Conservation (phyloP, 2,329 filamentous ascomycete genomes). For the Penicillium paneum region DNA sequence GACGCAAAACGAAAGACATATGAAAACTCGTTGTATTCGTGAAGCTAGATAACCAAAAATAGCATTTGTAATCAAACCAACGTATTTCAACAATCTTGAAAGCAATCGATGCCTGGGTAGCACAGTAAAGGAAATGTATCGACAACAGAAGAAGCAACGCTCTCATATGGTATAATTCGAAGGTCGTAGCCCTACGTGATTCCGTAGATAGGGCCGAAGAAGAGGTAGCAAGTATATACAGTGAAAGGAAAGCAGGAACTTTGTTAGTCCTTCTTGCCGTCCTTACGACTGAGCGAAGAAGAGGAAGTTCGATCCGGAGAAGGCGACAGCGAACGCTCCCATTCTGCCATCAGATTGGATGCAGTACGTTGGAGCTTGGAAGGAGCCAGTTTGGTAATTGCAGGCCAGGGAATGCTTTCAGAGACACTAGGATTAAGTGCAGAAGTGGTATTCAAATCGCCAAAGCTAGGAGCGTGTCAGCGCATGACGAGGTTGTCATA, state of each 20-base stretch:
- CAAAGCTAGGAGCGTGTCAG: slow-evolving; percentile 36
- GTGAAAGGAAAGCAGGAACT: slow-evolving; percentile 11
- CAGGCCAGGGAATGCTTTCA: slow-evolving; percentile 60
- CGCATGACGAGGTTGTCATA: slow-evolving; percentile 29
- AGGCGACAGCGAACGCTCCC: slow-evolving; percentile 73
- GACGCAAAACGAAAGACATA: no score
- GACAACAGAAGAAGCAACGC: slow-evolving; percentile 24
- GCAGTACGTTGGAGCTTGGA: slow-evolving; percentile 77
- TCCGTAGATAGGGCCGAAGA: slow-evolving; percentile 23
- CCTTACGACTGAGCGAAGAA: slow-evolving; percentile 22
- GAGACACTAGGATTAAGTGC: slow-evolving; percentile 33
- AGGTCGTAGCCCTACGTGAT: slow-evolving; percentile 35
- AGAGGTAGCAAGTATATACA: slow-evolving; percentile 23
- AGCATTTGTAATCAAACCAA: background rate
- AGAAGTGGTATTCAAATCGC: slow-evolving; percentile 34
- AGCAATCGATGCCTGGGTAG: slow-evolving; percentile 2
- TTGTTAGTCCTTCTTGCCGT: slow-evolving; percentile 32
- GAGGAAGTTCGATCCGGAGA: slow-evolving; percentile 35
- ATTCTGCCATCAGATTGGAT: slow-evolving; percentile 83
- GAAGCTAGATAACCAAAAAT: background rate
- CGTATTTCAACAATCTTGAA: slow-evolving; percentile 2
- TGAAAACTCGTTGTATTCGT: background rate
- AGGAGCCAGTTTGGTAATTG: slow-evolving; percentile 68
- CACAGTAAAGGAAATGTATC: slow-evolving; percentile 10
- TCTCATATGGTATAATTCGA: slow-evolving; percentile 25